Evolutionary conservation across 352 stramenopile species (phyloP).

Genomic region (Pseudoperonospora humuli): DNA sequence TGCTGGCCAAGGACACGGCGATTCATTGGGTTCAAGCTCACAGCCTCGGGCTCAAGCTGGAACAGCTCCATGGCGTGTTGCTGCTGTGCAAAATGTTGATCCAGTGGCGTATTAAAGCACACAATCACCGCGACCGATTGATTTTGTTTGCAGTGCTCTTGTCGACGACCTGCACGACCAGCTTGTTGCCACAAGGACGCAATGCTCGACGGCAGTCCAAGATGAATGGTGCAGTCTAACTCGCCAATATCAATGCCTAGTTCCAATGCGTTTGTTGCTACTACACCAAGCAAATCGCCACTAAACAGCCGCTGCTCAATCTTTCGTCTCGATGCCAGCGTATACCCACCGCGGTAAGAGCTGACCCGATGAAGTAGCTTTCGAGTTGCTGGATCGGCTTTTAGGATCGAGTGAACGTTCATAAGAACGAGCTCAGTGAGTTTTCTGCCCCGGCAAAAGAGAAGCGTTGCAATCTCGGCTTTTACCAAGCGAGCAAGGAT

Average conservation of each 20-base stretch:
- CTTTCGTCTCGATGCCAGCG: slow-evolving; percentile 73
- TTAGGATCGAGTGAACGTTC: slow-evolving; percentile 68
- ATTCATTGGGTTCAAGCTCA: slow-evolving; percentile 84
- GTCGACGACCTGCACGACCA: slow-evolving; percentile 88
- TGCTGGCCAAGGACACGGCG: slow-evolving; percentile 85
- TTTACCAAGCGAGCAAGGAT: slow-evolving; percentile 90
- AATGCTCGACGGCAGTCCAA: slow-evolving; percentile 90
- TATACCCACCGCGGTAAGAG: slow-evolving; percentile 96
- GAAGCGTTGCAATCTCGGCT: slow-evolving; percentile 86
- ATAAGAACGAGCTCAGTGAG: slow-evolving; percentile 90
- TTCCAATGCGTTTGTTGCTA: slow-evolving; percentile 95
- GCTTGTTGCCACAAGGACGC: slow-evolving; percentile 95
- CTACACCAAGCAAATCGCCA: slow-evolving; percentile 91
- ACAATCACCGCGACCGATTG: slow-evolving; percentile 91
- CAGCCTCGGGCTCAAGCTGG: slow-evolving; percentile 56
- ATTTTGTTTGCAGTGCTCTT: slow-evolving; percentile 43
- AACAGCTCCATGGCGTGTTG: slow-evolving; percentile 63
- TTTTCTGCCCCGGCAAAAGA: slow-evolving; percentile 93
- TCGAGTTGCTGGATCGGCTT: slow-evolving; percentile 28
- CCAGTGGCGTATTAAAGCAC: slow-evolving; percentile 91
- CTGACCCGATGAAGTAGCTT: slow-evolving; percentile 51
- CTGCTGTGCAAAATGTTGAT: slow-evolving; percentile 85
- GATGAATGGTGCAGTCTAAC: slow-evolving; percentile 94
- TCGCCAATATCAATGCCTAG: slow-evolving; percentile 93
- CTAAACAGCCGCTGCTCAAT: slow-evolving; percentile 95